Conservation (phyloP, 345 rosid genomes). For the Citrus reticulata region DNA sequence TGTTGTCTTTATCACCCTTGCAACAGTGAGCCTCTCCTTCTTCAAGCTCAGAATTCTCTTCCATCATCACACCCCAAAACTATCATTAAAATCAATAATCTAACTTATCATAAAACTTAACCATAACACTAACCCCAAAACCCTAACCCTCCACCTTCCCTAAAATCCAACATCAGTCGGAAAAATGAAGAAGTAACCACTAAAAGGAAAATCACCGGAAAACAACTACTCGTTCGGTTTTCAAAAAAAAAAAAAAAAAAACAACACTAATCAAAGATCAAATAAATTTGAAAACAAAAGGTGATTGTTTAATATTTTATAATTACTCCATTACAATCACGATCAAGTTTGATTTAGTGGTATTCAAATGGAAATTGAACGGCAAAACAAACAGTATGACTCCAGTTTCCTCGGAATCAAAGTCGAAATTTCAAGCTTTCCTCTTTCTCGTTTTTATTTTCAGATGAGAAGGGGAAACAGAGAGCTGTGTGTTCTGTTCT, state of each 20-base stretch:
- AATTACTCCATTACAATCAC: background rate
- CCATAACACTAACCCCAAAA: conserved; percentile 16
- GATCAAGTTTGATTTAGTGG: conserved; percentile 1
- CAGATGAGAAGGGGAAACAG: background rate
- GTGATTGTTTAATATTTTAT: background rate
- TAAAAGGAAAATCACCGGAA: background rate
- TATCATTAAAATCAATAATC: background rate
- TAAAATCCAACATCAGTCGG: conserved; percentile 57
- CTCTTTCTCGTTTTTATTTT: background rate
- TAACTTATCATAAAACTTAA: conserved; percentile 20
- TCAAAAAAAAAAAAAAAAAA: background rate
- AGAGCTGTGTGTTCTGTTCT: background rate
- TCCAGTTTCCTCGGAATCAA: background rate
- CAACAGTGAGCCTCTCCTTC: conserved; percentile 66
- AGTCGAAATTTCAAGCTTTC: background rate
- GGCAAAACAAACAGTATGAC: conserved; percentile 3
- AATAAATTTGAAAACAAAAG: background rate
- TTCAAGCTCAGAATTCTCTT: conserved; percentile 58
- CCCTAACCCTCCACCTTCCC: conserved; percentile 39
- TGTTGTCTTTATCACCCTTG: conserved; percentile 26
- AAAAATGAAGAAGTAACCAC: background rate
- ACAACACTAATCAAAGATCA: too few relatives aligned
- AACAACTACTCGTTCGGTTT: background rate
- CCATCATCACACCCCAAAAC: conserved; percentile 31
- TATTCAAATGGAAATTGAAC: background rate